Evolutionary conservation across 257 asterid species (phyloP).

Genomic region (Catharanthus roseus): DNA sequence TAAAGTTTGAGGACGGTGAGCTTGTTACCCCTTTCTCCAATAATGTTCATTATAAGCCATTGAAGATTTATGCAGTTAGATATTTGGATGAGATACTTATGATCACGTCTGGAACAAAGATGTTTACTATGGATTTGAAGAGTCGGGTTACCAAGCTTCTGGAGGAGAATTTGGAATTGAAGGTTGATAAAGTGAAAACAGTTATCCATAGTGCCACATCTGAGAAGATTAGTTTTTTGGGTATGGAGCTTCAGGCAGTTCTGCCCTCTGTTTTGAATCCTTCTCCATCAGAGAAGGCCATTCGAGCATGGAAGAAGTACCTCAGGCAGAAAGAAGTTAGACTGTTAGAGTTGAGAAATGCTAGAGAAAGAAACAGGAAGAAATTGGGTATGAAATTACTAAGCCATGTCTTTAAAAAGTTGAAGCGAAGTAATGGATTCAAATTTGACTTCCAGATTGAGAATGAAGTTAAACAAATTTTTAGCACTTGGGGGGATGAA

Average conservation of each 20-base stretch:
- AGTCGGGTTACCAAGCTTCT: conserved; percentile 38
- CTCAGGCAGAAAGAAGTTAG: conserved; percentile 78
- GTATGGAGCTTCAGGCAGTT: conserved; percentile 95
- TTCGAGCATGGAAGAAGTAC: conserved; percentile 79
- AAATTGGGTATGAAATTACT: conserved; percentile 68
- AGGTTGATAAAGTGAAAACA: conserved; percentile 48
- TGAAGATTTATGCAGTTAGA: conserved; percentile 72
- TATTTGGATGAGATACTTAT: conserved; percentile 80
- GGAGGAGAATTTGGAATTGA: conserved; percentile 48
- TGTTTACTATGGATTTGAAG: conserved; percentile 63
- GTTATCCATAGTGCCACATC: conserved; percentile 80
- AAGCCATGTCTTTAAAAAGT: conserved; percentile 55
- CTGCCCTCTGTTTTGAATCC: conserved; percentile 75
- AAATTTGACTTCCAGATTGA: conserved; percentile 52
- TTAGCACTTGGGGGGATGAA: conserved; percentile 77
- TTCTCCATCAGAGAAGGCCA: conserved; percentile 69
- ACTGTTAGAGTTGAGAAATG: conserved; percentile 65
- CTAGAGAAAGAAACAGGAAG: conserved; percentile 76
- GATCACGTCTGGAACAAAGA: conserved; percentile 71
- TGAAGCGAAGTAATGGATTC: conserved; percentile 50
- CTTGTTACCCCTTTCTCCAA: conserved; percentile 27
- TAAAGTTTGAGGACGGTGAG: conserved; percentile 35
- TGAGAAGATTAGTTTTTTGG: conserved; percentile 80
- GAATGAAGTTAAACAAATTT: conserved; percentile 51
- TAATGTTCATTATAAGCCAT: conserved; percentile 54